Conservation (phyloP, 225 moss, liverwort and hornwort species). For the Ulota crispa region DNA sequence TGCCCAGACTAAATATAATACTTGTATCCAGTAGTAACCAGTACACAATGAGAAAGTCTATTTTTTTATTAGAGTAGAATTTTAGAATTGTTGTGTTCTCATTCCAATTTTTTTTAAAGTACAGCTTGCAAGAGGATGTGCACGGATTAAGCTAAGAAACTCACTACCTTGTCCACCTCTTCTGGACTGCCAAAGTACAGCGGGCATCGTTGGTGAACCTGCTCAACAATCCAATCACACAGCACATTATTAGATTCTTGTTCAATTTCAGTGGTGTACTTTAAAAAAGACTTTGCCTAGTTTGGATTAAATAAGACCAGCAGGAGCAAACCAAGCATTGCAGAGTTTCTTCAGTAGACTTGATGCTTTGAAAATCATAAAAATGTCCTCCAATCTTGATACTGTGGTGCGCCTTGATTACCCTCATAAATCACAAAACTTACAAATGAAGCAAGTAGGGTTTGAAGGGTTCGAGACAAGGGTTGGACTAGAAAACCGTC, state of each 20-base stretch:
- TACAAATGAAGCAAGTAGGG: background rate
- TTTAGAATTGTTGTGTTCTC: background rate
- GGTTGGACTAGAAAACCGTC: background rate
- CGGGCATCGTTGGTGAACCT: conserved; percentile 94
- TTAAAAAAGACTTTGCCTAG: background rate
- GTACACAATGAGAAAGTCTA: background rate
- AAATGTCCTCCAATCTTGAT: background rate
- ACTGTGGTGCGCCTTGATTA: background rate
- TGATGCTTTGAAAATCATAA: background rate
- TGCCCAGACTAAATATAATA: no score
- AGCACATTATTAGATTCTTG: background rate
- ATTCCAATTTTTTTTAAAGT: background rate
- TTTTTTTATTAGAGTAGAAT: background rate
- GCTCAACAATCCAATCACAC: conserved; percentile 27
- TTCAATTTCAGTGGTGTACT: background rate
- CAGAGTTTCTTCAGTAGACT: background rate
- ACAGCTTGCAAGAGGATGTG: conserved; percentile 24
- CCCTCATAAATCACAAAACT: background rate
- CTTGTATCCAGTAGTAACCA: background rate
- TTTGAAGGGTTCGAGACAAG: background rate
- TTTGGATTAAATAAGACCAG: background rate
- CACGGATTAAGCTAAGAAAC: conserved; percentile 56
- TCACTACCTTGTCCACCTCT: conserved; percentile 86
- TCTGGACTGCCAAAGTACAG: conserved; percentile 78
- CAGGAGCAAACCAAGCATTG: background rate